phyloP scores from a whole-genome alignment of 2,329 filamentous ascomycete species.

The Pezicula radicicola region DNA sequence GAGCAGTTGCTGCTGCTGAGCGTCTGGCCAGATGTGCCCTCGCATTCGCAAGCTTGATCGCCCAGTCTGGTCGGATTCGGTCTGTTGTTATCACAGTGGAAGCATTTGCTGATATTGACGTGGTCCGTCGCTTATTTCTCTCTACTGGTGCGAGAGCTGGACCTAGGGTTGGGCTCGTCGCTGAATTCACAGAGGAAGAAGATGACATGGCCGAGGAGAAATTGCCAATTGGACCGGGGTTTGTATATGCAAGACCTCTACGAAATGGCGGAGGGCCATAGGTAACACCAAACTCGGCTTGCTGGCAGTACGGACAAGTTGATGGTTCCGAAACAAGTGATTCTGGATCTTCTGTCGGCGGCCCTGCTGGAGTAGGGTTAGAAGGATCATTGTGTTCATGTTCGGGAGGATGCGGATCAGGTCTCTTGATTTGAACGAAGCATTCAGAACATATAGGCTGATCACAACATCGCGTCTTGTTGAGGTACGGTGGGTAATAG shows the following conservation, averaged over 20 bases:
- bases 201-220: constrained; percentile 77
- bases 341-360: constrained; percentile 39
- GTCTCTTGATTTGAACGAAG: constrained; percentile 96
- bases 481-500: constrained; percentile 91
- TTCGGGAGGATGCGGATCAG: constrained; percentile 86
- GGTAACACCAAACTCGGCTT: constrained; percentile 93
- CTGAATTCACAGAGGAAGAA: constrained; percentile 71
- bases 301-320: constrained; percentile 91
- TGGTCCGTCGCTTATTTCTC: constrained; percentile 51
- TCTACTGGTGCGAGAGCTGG: constrained; percentile 15
- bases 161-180: constrained; percentile 25
- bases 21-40: constrained; percentile 80
- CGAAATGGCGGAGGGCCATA: constrained; percentile 89
- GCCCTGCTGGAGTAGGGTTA: constrained; percentile 26
- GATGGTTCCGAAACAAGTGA: constrained; percentile 88
- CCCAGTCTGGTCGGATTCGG: constrained; percentile 89
- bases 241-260: constrained; percentile 71
- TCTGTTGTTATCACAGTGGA: constrained; percentile 91
- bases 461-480: constrained; percentile 91
- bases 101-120: constrained; percentile 76
- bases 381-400: constrained; percentile 43
- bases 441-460: constrained; percentile 97
- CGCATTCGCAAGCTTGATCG: constrained; percentile 80
- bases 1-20: constrained; percentile 86
- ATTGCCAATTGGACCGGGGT: constrained; percentile 45